These are phyloP conservation scores for Apiospora kogelbergensis DNA, from an alignment of 2,329 filamentous ascomycete species.

Conservation along the genomic window DNA sequence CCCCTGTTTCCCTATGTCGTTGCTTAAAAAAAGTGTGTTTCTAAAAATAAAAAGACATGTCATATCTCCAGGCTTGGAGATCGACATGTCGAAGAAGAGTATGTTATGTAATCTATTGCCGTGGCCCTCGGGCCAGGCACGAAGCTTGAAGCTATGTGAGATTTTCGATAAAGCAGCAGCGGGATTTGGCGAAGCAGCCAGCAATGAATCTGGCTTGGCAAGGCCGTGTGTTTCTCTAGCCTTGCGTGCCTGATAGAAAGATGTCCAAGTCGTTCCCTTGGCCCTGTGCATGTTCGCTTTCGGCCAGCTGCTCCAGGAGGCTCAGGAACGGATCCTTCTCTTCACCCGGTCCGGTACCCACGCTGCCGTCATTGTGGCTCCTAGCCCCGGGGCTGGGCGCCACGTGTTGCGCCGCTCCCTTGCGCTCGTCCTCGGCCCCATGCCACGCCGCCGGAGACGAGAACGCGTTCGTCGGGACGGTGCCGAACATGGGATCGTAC, in stretches of 20 bases:
- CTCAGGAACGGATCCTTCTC: conserved; percentile 83
- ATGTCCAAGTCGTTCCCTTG: conserved; percentile 77
- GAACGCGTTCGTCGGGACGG: conserved; percentile 52
- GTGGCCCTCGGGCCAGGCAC: background rate
- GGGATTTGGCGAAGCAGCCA: background rate
- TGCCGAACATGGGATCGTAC: conserved; percentile 62
- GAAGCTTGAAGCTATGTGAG: background rate
- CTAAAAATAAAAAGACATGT: background rate
- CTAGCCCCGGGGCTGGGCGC: conserved; percentile 45
- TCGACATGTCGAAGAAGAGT: background rate
- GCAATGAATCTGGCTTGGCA: background rate
- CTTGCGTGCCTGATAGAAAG: conserved; percentile 52
- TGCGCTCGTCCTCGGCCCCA: conserved; percentile 36
- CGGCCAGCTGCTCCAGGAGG: conserved; percentile 77
- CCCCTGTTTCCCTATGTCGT: background rate
- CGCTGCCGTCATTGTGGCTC: conserved; percentile 51
- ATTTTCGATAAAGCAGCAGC: background rate
- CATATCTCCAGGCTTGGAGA: background rate
- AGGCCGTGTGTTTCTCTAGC: conserved; percentile 14
- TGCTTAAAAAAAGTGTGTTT: background rate
- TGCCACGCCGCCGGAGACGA: conserved; percentile 54
- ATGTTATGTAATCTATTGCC: background rate
- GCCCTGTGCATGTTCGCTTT: conserved; percentile 71
- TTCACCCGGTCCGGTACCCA: conserved; percentile 48
- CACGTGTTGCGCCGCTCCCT: conserved; percentile 38